These are phyloP conservation scores for Teunomyces aglyptinius DNA, from an alignment of 805 yeast species.

Conservation along the genomic window DNA sequence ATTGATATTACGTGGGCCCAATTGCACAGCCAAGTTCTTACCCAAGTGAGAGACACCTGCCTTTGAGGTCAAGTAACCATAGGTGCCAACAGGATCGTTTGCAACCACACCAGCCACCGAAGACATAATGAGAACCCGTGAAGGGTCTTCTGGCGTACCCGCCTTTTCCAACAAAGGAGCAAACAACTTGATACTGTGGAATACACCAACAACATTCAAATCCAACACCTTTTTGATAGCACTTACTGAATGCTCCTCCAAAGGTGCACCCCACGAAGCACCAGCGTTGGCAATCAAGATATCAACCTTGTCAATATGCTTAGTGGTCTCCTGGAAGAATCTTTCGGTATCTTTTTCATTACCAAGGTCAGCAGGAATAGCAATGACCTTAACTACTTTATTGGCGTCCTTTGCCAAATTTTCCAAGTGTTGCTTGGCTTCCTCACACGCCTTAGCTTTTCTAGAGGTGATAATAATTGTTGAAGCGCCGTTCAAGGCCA, in stretches of 20 bases:
- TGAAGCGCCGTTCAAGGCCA: constrained; percentile 60
- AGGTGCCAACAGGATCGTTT: constrained; percentile 52
- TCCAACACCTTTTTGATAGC: constrained; percentile 64
- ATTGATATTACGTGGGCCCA: constrained; percentile 65
- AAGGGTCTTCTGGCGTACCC: constrained; percentile 54
- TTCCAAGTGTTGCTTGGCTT: constrained; percentile 46
- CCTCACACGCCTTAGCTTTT: constrained; percentile 58
- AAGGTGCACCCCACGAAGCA: constrained; percentile 72
- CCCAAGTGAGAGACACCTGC: constrained; percentile 73
- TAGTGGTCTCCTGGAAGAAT: constrained; percentile 41
- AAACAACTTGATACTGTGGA: constrained; percentile 61
- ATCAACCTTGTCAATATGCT: constrained; percentile 47
- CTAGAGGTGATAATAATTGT: constrained; percentile 64
- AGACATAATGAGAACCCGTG: constrained; percentile 64
- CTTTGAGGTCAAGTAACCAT: constrained; percentile 71
- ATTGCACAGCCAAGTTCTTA: constrained; percentile 58
- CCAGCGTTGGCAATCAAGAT: constrained; percentile 77
- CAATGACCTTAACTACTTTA: constrained; percentile 27
- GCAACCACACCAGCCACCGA: constrained; percentile 58
- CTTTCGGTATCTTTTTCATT: constrained; percentile 45
- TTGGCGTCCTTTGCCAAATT: constrained; percentile 34
- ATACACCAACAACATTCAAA: constrained; percentile 67
- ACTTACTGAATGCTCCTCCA: constrained; percentile 56
- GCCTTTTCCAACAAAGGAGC: constrained; percentile 55
- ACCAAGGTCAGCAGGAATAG: constrained; percentile 60